phyloP scores from a whole-genome alignment of 2,329 filamentous ascomycete genomes.

The Paraphoma sp. region DNA sequence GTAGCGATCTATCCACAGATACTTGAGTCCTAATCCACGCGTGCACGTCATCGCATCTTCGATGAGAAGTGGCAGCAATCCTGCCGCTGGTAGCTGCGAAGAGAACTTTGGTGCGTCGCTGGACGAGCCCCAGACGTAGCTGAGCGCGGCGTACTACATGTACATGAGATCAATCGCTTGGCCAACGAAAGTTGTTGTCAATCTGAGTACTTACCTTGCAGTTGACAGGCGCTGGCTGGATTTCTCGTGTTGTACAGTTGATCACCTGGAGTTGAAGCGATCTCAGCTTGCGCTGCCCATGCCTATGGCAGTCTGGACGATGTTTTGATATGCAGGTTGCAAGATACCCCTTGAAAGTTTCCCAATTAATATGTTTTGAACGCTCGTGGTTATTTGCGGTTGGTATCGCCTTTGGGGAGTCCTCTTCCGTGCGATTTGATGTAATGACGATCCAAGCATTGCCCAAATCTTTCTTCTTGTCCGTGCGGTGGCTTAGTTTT shows the following conservation, averaged over 20 bases:
- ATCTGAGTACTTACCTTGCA: too few species aligned
- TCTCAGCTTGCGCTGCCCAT: neutral
- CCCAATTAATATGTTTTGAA: neutral
- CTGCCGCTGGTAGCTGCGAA: neutral
- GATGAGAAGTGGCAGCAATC: neutral
- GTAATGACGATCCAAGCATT: too few species aligned
- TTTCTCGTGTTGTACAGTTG: neutral
- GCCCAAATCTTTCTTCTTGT: too few species aligned
- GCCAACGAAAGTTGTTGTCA: too few species aligned
- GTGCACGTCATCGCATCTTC: slow-evolving; percentile 6
- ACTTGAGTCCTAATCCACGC: neutral
- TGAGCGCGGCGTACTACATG: neutral
- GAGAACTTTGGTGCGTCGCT: neutral
- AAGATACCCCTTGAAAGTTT: neutral
- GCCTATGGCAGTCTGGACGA: neutral
- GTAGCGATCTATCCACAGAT: neutral
- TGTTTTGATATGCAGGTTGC: neutral
- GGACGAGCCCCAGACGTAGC: slow-evolving; percentile 5
- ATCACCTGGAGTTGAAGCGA: neutral
- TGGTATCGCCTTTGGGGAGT: neutral
- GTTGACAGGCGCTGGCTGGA: too few species aligned
- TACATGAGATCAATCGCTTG: too few species aligned
- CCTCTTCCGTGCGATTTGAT: too few species aligned
- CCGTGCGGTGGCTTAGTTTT: too few species aligned
- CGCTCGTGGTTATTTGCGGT: neutral